These are phyloP conservation scores for Lodderomyces jiufengensis DNA, from an alignment of 1,139 yeast species.

Conservation along the genomic window DNA sequence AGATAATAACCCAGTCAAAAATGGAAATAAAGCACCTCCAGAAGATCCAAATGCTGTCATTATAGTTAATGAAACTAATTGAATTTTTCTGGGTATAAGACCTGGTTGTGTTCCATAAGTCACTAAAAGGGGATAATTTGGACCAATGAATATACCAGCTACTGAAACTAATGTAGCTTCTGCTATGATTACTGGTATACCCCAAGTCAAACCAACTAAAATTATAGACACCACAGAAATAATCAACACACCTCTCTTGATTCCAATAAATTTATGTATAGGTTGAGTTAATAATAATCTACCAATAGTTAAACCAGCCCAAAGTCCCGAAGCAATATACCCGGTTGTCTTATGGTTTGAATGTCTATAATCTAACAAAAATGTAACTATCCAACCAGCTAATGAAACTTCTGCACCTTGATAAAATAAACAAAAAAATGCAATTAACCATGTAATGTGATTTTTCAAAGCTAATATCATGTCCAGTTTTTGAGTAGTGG, in stretches of 20 bases:
- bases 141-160: constrained; percentile 51
- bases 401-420: constrained; percentile 68
- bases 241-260: constrained; percentile 44
- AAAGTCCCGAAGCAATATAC: constrained; percentile 66
- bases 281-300: constrained; percentile 46
- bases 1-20: constrained; percentile 52
- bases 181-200: constrained; percentile 34
- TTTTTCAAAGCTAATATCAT: constrained; percentile 35
- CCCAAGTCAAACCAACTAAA: constrained; percentile 46
- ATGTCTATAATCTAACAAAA: constrained; percentile 51
- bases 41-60: constrained; percentile 59
- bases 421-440: constrained; percentile 54
- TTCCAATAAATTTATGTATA: constrained; percentile 41
- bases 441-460: constrained; percentile 50
- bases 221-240: constrained; percentile 31
- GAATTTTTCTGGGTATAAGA: constrained; percentile 52
- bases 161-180: constrained; percentile 46
- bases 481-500: constrained; percentile 6
- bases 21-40: constrained; percentile 60
- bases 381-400: constrained; percentile 73
- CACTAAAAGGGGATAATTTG: constrained; percentile 53
- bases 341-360: constrained; percentile 48
- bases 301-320: constrained; percentile 69
- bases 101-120: constrained; percentile 35
- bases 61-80: constrained; percentile 50